A percentile compares a stretch with the other conserved stretches of the same genome.
These are phyloP conservation scores for Boletales sp. DNA, from an alignment of 768 basidiomycete species.

Conservation along the genomic window DNA sequence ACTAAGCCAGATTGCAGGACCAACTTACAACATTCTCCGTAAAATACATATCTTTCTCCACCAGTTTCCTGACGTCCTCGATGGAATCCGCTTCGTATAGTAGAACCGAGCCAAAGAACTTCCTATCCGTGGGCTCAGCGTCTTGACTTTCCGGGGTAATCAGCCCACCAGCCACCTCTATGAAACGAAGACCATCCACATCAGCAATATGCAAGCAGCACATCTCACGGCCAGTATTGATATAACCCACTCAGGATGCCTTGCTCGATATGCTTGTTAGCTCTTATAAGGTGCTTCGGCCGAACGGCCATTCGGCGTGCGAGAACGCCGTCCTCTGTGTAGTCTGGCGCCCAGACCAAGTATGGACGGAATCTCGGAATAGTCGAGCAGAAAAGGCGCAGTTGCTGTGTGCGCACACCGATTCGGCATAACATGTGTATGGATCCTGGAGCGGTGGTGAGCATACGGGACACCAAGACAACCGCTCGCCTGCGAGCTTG, in stretches of 20 bases:
- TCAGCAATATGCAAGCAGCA: slow-evolving; percentile 2
- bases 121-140: slow-evolving; percentile 43
- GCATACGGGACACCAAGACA: background rate
- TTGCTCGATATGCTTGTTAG: slow-evolving; percentile 37
- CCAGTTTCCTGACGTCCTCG: slow-evolving; percentile 39
- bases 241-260: slow-evolving; percentile 49
- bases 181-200: background rate
- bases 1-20: background rate
- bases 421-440: background rate
- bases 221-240: slow-evolving; percentile 1
- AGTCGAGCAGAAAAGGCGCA: slow-evolving; percentile 13
- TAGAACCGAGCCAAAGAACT: slow-evolving; percentile 59
- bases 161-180: slow-evolving; percentile 55
- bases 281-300: slow-evolving; percentile 45
- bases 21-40: slow-evolving; percentile 39
- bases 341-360: slow-evolving; percentile 67
- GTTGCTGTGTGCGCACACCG: background rate
- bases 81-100: slow-evolving; percentile 52
- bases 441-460: background rate
- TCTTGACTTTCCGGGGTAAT: slow-evolving; percentile 56
- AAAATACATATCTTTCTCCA: slow-evolving; percentile 45
- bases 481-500: background rate
- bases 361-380: slow-evolving; percentile 9
- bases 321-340: slow-evolving; percentile 54
- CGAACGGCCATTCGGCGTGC: slow-evolving; percentile 57